Evolutionary conservation across 495 filamentous ascomycete genomes (phyloP).

Genomic region (Pseudoneurospora amorphoporcata): DNA sequence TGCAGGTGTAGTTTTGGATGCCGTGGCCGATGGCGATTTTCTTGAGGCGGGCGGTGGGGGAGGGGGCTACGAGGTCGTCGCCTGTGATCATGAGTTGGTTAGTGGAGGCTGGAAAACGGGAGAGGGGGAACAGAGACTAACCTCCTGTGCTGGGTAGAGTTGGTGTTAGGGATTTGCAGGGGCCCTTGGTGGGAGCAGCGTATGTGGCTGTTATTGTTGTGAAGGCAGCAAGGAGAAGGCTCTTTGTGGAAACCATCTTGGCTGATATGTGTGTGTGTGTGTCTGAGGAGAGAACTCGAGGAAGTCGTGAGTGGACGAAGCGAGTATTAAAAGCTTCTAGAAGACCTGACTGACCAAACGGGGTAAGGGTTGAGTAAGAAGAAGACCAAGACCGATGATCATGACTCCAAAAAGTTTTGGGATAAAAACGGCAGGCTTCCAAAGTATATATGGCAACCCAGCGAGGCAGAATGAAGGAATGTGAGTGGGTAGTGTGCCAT

Average conservation of each 20-base stretch:
- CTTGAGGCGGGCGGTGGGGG: slow-evolving; percentile 39
- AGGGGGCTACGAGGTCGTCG: slow-evolving; percentile 37
- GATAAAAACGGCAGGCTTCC: neutral
- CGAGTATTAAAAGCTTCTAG: slow-evolving; percentile 12
- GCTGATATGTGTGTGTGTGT: neutral
- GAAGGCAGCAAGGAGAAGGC: slow-evolving; percentile 15
- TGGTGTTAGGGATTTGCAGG: slow-evolving; percentile 7
- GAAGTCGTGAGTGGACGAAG: neutral
- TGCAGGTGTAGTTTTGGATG: slow-evolving; percentile 71
- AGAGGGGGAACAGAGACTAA: neutral
- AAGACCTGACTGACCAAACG: slow-evolving; percentile 2
- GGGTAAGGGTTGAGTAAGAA: slow-evolving; percentile 1
- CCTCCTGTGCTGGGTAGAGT: slow-evolving; percentile 18
- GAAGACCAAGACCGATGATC: slow-evolving; percentile 1
- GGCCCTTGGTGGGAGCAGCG: slow-evolving; percentile 6
- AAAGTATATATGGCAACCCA: neutral
- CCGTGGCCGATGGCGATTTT: slow-evolving; percentile 60
- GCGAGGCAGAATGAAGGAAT: neutral
- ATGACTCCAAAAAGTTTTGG: neutral
- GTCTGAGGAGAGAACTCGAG: neutral
- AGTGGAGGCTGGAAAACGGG: neutral
- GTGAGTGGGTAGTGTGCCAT: neutral
- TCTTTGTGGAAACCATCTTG: slow-evolving; percentile 22
- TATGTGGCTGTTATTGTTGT: slow-evolving; percentile 9
- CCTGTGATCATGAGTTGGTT: slow-evolving; percentile 11